phyloP scores from a whole-genome alignment of 2,329 filamentous ascomycete genomes.

The Ceratocystis ficicola region DNA sequence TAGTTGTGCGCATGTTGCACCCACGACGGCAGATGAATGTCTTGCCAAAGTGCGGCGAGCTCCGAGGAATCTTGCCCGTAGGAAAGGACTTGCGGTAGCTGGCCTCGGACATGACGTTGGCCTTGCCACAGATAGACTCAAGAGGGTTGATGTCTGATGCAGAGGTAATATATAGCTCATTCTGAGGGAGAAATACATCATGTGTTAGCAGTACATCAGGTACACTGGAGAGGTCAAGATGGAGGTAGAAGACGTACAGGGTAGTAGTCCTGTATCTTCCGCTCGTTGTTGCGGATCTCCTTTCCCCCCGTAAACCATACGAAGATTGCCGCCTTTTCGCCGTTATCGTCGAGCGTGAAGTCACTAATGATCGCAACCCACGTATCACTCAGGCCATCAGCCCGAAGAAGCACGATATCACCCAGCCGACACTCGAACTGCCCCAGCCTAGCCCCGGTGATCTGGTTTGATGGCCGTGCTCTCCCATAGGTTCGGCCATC shows the following conservation, averaged over 20 bases:
- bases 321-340: conserved; percentile 71
- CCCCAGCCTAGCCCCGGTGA: conserved; percentile 74
- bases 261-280: conserved; percentile 69
- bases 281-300: conserved; percentile 72
- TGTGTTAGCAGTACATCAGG: background rate
- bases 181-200: conserved; percentile 34
- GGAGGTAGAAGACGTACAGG: conserved; percentile 38
- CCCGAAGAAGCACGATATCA: conserved; percentile 76
- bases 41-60: conserved; percentile 65
- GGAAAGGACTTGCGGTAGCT: conserved; percentile 60
- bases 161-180: conserved; percentile 84
- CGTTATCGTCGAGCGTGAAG: conserved; percentile 63
- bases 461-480: conserved; percentile 36
- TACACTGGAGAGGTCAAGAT: background rate
- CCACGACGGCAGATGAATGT: conserved; percentile 82
- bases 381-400: conserved; percentile 71
- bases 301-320: conserved; percentile 93
- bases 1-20: conserved; percentile 76
- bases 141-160: conserved; percentile 81
- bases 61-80: conserved; percentile 59
- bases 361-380: conserved; percentile 86
- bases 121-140: conserved; percentile 80
- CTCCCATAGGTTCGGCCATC: conserved; percentile 28
- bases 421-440: conserved; percentile 68
- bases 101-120: conserved; percentile 61